A percentile compares a stretch with the other conserved stretches of the same genome.
These are phyloP conservation scores for Microsporum canis DNA, from an alignment of 2,329 filamentous ascomycete species.

Conservation along the genomic window DNA sequence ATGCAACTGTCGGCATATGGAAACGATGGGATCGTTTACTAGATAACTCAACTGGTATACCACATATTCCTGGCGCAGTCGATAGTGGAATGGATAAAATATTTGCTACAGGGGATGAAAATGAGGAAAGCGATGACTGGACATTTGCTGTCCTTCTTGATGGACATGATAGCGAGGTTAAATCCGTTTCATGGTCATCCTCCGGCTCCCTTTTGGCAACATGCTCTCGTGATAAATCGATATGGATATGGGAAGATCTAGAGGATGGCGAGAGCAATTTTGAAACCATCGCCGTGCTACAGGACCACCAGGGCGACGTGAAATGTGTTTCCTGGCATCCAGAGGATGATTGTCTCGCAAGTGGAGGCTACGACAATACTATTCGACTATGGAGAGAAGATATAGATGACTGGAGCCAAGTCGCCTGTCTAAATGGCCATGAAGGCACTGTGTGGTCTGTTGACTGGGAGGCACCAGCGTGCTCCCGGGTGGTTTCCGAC, in stretches of 20 bases:
- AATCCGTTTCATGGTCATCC: slow-evolving; percentile 54
- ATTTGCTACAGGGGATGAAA: slow-evolving; percentile 32
- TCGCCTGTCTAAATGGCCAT: slow-evolving; percentile 70
- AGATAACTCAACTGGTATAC: slow-evolving; percentile 13
- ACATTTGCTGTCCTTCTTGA: slow-evolving; percentile 85
- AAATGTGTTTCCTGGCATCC: slow-evolving; percentile 92
- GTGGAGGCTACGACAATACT: slow-evolving; percentile 88
- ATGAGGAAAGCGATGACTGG: slow-evolving; percentile 68
- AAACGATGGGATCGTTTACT: slow-evolving; percentile 47
- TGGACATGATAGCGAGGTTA: slow-evolving; percentile 92
- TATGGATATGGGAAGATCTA: slow-evolving; percentile 98
- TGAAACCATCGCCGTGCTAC: slow-evolving; percentile 89
- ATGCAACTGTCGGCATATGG: slow-evolving; percentile 82
- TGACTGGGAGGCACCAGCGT: slow-evolving; percentile 44
- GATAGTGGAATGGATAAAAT: slow-evolving; percentile 20
- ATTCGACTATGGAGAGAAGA: slow-evolving; percentile 84
- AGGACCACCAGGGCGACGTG: slow-evolving; percentile 90
- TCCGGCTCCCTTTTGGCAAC: slow-evolving; percentile 76
- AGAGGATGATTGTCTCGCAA: slow-evolving; percentile 66
- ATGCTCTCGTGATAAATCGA: slow-evolving; percentile 81
- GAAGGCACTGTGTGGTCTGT: slow-evolving; percentile 81
- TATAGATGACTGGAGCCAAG: slow-evolving; percentile 85
- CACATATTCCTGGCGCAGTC: slow-evolving; percentile 6
- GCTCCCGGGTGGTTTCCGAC: neutral
- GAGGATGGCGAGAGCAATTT: slow-evolving; percentile 80